Evolutionary conservation across 768 basidiomycete genomes (phyloP).

Genomic region (Trametes coccinea): DNA sequence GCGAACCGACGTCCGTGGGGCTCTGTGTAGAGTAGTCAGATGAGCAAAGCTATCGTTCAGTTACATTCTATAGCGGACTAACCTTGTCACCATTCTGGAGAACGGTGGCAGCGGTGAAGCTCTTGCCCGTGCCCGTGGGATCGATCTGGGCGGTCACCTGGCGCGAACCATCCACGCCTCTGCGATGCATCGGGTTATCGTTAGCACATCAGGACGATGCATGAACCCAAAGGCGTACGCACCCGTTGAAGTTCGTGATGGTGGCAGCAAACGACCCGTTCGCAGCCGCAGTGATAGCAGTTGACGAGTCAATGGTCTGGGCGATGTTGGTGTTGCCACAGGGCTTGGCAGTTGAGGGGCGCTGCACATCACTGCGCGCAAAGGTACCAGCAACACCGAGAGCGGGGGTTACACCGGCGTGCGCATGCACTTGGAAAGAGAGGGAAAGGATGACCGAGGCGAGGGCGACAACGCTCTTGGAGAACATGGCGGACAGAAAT

Average conservation of each 20-base stretch:
- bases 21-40: slow-evolving; percentile 29
- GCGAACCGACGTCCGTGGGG: slow-evolving; percentile 39
- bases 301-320: slow-evolving; percentile 39
- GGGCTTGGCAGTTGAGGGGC: slow-evolving; percentile 32
- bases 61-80: slow-evolving; percentile 22
- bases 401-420: slow-evolving; percentile 44
- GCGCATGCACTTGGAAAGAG: slow-evolving; percentile 40
- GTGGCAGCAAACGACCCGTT: slow-evolving; percentile 44
- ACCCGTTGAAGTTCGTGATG: slow-evolving; percentile 51
- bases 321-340: slow-evolving; percentile 49
- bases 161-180: slow-evolving; percentile 49
- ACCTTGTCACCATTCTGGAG: slow-evolving; percentile 50
- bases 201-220: neutral
- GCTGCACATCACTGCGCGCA: slow-evolving; percentile 34
- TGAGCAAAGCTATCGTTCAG: too few species aligned
- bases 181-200: neutral
- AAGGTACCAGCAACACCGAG: slow-evolving; percentile 37
- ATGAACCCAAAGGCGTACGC: slow-evolving; percentile 11
- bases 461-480: slow-evolving; percentile 28
- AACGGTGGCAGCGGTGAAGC: slow-evolving; percentile 40
- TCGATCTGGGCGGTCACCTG: slow-evolving; percentile 48
- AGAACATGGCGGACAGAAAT: slow-evolving; percentile 27
- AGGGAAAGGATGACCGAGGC: slow-evolving; percentile 36
- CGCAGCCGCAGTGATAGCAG: slow-evolving; percentile 27
- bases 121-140: slow-evolving; percentile 36